Base-by-base conservation (phyloP, 2,329 filamentous ascomycete species). In the Acrocalymma vagum region DNA sequence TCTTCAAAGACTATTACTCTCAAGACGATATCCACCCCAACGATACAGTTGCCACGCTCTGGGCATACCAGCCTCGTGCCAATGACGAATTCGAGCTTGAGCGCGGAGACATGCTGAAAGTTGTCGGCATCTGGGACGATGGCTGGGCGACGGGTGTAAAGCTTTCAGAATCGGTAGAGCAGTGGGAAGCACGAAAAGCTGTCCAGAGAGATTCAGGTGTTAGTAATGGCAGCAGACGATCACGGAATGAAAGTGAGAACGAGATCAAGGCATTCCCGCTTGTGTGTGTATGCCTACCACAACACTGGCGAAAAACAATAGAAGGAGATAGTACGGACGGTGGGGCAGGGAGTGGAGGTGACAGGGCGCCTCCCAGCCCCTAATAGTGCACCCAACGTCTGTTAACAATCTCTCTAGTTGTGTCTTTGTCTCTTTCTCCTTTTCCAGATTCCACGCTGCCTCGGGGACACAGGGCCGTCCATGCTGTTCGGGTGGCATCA, bases 1-100 rank as follows among this genome's bases (percentile, higher is more conserved):
- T 91, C 65, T 99, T 99, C 83, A 96, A 96, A 66, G 94, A 99
- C 70, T 99, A 99, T 72, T 99, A 99, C 67, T 97, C 93, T 2
- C 87, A 93, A 58, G 94, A 97, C 60, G 92, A 97, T 59, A 96
- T 99, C 42, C 90, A 93, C 60, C 88, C 93, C 0, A 87, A 89
- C 41, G 92, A 97, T 61, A 87, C 87, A 44, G 93, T 99, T 27
- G 83, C 94, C 10, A 90, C 91, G 3, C 80, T 99, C 10, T 99
- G 94, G 94, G 93, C 94, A 2, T 99, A 99, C 70, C 90, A 96
- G 59, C 93, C 94, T 22, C 88, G 94, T 22, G 94, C 94, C 4
- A 84, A 85, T 20, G 94, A 99, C 62, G 94, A 99, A 65, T 97
- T 97, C 63, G 80, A 90, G 25, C 78, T 99, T 24, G 94, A 97